Evolutionary conservation across 371 early-diverging fungal species (phyloP), one percentile per base, ranked within the genome.

Genomic region (Rhizopus stolonifer): DNA sequence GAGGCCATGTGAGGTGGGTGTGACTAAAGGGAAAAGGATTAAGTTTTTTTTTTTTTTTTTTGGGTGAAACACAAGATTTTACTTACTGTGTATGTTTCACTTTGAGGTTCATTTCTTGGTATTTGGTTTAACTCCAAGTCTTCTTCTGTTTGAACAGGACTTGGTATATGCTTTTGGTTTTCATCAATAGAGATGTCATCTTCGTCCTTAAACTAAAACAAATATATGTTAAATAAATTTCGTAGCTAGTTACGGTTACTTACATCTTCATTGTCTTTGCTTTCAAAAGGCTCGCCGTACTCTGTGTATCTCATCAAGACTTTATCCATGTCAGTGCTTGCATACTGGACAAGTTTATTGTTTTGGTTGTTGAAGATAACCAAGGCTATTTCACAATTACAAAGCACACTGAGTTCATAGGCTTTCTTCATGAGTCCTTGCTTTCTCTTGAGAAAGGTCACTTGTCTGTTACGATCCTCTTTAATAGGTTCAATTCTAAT

Each of bases 341-440:
- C 87, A 70, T 91, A 96, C 60, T 95, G 95, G 23, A 93, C 88
- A 19, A 96, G 85, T 70, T 95, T 96, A 69, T 90, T 89, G 59
- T 90, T 91, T 18, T 86, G 85, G 32, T 72, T 72, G 63, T 89
- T 89, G 74, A 96, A 92, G 59, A 96, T 93, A 54, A 96, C 90
- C 10, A 96, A 74, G 0, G 90, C 95, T 42, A 99, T 92, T 69
- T 99, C 96, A 70, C 96, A 93, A 61, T 92, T 94, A 76, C 99
- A 98, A 22, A 99, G 85, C 3, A 95, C 92, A 56, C 87, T 87
- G 14, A 99, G 87, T 69, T 99, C 99, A 74, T 93, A 95, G 1
- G 99, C 98, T 73, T 99, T 99, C 77, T 99, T 99, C 92, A 99
- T 94, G 44, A 99, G 80, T 11, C 99, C 99, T 57, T 89, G 85